Evolutionary conservation across 2,329 filamentous ascomycete genomes (phyloP), one percentile per base, ranked within the genome.

Genomic region (Graphiopsis chlorocephala): DNA sequence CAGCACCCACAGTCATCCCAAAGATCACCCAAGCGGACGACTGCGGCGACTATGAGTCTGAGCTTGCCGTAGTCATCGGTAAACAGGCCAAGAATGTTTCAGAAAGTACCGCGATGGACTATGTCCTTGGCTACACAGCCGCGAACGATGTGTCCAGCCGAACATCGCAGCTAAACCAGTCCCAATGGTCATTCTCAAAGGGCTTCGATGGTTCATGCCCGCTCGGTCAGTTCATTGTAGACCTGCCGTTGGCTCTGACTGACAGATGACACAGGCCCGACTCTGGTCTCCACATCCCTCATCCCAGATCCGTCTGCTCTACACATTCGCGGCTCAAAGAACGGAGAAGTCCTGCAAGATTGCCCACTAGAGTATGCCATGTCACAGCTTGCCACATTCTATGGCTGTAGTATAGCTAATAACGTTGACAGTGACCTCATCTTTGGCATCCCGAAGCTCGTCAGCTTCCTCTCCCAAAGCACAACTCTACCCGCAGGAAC

Each of bases 141-240:
- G 82, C 82, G 70, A 90, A 89, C 75, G 87, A 90, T 71, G 82
- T 90, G 6, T 88, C 85, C 1, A 85, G 83, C 66, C 82, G 86
- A 3, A 82, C 83, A 58, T 80, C 79, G 59, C 86, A 88, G 76
- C 79, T 83, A 68, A 78, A 79, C 26, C 81, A 84, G 72, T 79
- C 77, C 59, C 85, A 87, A 72, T 85, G 83, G 80, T 84, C 80
- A 65, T 87, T 83, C 72, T 86, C 83, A 25, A 87, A 87, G 75
- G 84, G 85, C 1, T 85, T 87, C 63, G 85, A 87, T 68, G 82
- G 82, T 29, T 79, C 82, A 2, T 86, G 83, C 63, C 85, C 85
- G 0, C 75, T 86, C 28, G 82, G 80, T 75, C 69, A 64, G 26
- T 69, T 64, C 10, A 28, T 68, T 8, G 3, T 7, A 17, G 2